These are phyloP conservation scores for Lasiosphaeria hispida DNA, from an alignment of 495 filamentous ascomycete species.

Conservation along the genomic window DNA sequence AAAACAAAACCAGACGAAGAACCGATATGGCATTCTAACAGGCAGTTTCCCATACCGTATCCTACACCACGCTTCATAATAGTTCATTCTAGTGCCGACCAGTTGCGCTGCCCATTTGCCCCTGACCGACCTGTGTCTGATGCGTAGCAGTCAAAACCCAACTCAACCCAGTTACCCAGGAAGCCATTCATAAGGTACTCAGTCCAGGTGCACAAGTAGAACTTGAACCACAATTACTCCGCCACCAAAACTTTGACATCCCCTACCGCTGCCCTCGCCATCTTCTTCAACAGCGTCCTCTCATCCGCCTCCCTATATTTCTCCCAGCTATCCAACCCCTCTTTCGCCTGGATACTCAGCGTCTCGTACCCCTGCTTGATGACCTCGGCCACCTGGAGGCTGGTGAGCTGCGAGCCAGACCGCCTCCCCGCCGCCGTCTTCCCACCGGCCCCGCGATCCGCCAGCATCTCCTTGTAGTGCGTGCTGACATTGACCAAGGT, in stretches of 20 bases:
- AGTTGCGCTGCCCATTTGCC: no score
- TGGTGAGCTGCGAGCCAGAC: conserved; percentile 60
- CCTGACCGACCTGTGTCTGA: no score
- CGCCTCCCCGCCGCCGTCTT: conserved; percentile 43
- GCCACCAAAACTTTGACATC: conserved; percentile 57
- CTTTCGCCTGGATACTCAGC: conserved; percentile 78
- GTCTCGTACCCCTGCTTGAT: conserved; percentile 97
- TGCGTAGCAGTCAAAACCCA: no score
- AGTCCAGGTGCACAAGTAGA: neutral
- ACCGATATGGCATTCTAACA: no score
- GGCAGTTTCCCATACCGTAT: no score
- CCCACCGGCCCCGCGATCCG: conserved; percentile 49
- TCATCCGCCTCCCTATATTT: conserved; percentile 75
- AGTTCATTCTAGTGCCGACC: no score
- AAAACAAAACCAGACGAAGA: no score
- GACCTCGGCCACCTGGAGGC: conserved; percentile 79
- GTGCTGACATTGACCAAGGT: conserved; percentile 79
- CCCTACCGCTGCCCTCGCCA: conserved; percentile 70
- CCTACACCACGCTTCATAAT: no score
- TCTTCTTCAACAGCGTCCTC: conserved; percentile 76
- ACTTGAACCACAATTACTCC: conserved; percentile 14
- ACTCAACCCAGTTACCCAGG: no score
- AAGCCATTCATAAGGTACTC: no score
- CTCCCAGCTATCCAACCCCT: conserved; percentile 78
- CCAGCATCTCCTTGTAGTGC: conserved; percentile 83